Evolutionary conservation across 2,329 filamentous ascomycete genomes (phyloP), one percentile per base, ranked within the genome.

Genomic region (Escovopsis sp.): DNA sequence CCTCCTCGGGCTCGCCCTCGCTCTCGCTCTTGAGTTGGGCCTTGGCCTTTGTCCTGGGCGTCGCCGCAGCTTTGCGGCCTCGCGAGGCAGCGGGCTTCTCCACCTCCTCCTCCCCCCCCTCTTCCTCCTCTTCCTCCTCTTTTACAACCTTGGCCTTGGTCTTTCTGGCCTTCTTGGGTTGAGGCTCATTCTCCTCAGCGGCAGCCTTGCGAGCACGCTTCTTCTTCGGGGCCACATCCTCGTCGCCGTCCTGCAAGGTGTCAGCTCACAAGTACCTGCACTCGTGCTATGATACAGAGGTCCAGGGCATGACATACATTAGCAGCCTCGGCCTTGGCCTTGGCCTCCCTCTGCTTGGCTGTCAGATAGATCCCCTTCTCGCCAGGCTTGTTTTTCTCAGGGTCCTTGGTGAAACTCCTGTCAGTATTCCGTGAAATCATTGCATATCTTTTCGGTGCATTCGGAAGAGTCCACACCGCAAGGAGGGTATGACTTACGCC

Each of bases 331-430:
- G 52, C 54, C 41, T 51, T 51, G 28, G 43, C 48, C 35, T 50
- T 52, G 43, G 56, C 58, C 33, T 41, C 55, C 41, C 48, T 58
- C 39, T 61, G 54, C 34, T 49, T 51, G 27, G 48, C 50, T 17
- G 48, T 55, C 36, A 61, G 52, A 39, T 72, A 74, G 49, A 80
- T 82, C 17, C 79, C 78, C 39, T 61, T 68, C 47, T 67, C 63
- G 13, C 80, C 80, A 4, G 72, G 76, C 15, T 70, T 65, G 52
- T 90, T 92, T 59, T 73, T 70, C 49, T 81, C 79, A 4, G 72
- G 62, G 44, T 92, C 83, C 82, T 90, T n/a, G n/a, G n/a, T n/a
- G n/a, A n/a, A n/a, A n/a, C n/a, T n/a, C n/a, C n/a, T n/a, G n/a
- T n/a, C n/a, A n/a, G n/a, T n/a, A n/a, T n/a, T n/a, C n/a, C n/a